Base-by-base conservation (phyloP, 331 rosid species). In the Quercus phellos region DNA sequence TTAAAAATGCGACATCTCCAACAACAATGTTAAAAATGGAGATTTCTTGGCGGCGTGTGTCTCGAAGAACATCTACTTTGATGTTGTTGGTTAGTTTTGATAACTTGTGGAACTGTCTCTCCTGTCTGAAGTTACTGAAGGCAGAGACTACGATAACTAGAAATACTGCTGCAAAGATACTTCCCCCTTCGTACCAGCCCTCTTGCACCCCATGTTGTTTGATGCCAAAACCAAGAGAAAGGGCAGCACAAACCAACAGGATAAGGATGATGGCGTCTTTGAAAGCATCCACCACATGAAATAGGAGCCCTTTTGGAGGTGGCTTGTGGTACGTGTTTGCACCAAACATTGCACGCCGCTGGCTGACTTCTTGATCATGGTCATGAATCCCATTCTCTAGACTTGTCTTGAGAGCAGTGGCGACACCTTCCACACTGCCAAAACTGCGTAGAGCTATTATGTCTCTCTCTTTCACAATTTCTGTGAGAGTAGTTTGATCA, bases 151-250 rank as follows among this genome's bases (percentile, higher is more conserved):
- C 85, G 24, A 93, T 81, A 3, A 93, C 97, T 19, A 93, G 84
- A 21, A 88, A 71, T 26, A 91, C 97, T 9, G 96, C 98, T 2
- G 89, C 74, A 77, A 90, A 84, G 60, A 91, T 93, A 42, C 94
- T 91, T 55, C 97, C 97, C 9, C 98, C 96, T 82, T 93, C 98
- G 16, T 93, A 88, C 98, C 98, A 93, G 1, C 98, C 98, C 60
- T 93, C 96, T 68, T 86, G 30, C 1, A 34, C 81, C 0, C 98
- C 98, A 43, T 90, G 78, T 55, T 86, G 88, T 74, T 87, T 93
- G 63, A 93, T 91, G 16, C 98, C 98, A 70, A 93, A 93, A 46
- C 92, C 97, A 55, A 91, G 91, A 26, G 98, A 63, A 18, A 93
- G 90, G 27, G 87, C 92, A 19, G 97, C 98, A 77, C 97, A 93